phyloP scores from a whole-genome alignment of 768 basidiomycete species.

The Mycena rosella region DNA sequence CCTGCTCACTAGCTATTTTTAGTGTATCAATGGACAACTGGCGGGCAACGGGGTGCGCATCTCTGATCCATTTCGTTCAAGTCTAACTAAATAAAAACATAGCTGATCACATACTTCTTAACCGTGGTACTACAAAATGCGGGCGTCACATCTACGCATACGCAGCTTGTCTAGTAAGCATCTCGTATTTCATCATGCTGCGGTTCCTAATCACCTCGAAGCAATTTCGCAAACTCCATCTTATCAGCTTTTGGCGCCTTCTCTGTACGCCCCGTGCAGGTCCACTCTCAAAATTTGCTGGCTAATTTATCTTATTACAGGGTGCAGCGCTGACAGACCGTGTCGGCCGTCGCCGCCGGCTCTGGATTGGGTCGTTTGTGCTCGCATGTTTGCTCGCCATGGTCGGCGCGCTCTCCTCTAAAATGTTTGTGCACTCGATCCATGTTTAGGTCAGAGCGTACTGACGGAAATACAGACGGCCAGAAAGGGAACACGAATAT shows the following conservation, averaged over 20 bases:
- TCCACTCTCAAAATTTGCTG: neutral
- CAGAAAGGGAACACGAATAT: slow-evolving; percentile 36
- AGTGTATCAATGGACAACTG: slow-evolving; percentile 43
- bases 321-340: slow-evolving; percentile 41
- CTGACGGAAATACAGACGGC: slow-evolving; percentile 31
- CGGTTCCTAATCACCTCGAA: neutral
- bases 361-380: slow-evolving; percentile 39
- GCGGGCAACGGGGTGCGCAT: slow-evolving; percentile 42
- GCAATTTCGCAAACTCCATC: slow-evolving; percentile 45
- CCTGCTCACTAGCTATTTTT: neutral
- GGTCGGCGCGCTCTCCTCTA: slow-evolving; percentile 41
- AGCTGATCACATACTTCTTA: slow-evolving; percentile 44
- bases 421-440: slow-evolving; percentile 34
- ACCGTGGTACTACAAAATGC: slow-evolving; percentile 42
- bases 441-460: neutral
- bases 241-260: slow-evolving; percentile 43
- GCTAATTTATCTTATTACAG: slow-evolving; percentile 8
- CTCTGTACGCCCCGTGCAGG: slow-evolving; percentile 27
- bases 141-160: slow-evolving; percentile 39
- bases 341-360: slow-evolving; percentile 40
- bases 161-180: slow-evolving; percentile 41
- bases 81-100: neutral
- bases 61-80: neutral
- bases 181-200: neutral
- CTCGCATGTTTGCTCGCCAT: slow-evolving; percentile 39